Evolutionary conservation across 768 basidiomycete species (phyloP), one percentile per base, ranked within the genome.

Genomic region (Mycena galericulata): DNA sequence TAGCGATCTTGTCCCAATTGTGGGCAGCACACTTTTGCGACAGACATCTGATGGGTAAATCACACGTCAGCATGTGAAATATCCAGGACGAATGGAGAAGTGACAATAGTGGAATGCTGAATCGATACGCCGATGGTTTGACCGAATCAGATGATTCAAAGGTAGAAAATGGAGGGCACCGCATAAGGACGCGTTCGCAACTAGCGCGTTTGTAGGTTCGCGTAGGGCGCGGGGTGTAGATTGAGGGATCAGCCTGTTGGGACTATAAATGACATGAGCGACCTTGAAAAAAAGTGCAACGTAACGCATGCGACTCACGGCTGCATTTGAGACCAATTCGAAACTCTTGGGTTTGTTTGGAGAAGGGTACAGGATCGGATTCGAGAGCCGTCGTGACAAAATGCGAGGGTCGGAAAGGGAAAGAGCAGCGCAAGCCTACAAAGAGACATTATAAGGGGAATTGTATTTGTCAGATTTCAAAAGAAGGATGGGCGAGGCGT

Each of bases 11-110:
- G n/a, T n/a, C 91, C 84, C 94, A 95, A 81, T 95, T 95, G 78
- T 94, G 92, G 17, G 92, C 92, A 73, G 88, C 90, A 77, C 93
- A 95, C 51, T 85, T 88, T 71, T 87, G 83, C 62, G 87, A 86
- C 62, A 80, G 81, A 75, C 93, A 94, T 82, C 93, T 93, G 75
- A 64, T 72, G 43, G 58, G 50, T 61, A 53, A 26, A n/a, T 26
- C 11, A 5, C 62, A 67, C 74, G 73, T 77, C 64, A 73, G 74
- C 66, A 69, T 72, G 70, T 73, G 69, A 69, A 66, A 72, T 47
- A 62, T 22, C 38, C 51, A 24, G 40, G 56, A 68, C 74, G 43
- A 70, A 73, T 68, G 72, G 65, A 47, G 65, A 68, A 61, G 61
- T 68, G 55, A 59, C 56, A 55, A 61, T 69, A 60, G 63, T 40